Conservation (phyloP, 2,329 filamentous ascomycete genomes). For the Bimuria novae-zelandiae region DNA sequence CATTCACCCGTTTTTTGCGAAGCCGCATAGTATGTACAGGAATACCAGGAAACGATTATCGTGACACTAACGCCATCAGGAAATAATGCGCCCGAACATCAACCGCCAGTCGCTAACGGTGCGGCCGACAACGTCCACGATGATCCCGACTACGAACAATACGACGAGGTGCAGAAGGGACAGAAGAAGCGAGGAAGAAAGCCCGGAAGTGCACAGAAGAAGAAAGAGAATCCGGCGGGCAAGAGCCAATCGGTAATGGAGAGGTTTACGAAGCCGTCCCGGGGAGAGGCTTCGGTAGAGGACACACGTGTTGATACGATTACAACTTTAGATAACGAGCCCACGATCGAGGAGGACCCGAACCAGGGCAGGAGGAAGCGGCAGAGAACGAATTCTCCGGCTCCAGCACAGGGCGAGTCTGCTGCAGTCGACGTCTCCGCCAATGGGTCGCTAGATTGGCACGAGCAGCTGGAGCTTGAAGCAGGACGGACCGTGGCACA, state of each 20-base stretch:
- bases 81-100: conserved; percentile 15
- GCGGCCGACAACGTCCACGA: conserved; percentile 20
- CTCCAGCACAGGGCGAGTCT: conserved; percentile 1
- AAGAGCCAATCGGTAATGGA: conserved; percentile 35
- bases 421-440: neutral
- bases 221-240: conserved; percentile 7
- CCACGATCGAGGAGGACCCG: conserved; percentile 33
- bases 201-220: conserved; percentile 19
- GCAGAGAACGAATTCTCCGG: conserved; percentile 43
- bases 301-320: neutral
- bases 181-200: conserved; percentile 35
- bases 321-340: conserved; percentile 11
- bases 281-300: neutral
- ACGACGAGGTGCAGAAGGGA: conserved; percentile 21
- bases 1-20: conserved; percentile 48
- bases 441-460: conserved; percentile 24
- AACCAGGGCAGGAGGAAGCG: conserved; percentile 44
- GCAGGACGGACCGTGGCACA: conserved; percentile 14
- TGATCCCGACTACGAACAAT: conserved; percentile 24
- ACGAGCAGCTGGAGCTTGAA: conserved; percentile 34
- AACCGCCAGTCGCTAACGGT: conserved; percentile 7
- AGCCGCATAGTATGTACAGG: conserved; percentile 27
- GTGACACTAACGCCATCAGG: conserved; percentile 18
- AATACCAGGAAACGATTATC: no score
- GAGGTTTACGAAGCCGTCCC: conserved; percentile 23